phyloP scores from a whole-genome alignment of 2,329 filamentous ascomycete species.

The Passalora sequoiae region DNA sequence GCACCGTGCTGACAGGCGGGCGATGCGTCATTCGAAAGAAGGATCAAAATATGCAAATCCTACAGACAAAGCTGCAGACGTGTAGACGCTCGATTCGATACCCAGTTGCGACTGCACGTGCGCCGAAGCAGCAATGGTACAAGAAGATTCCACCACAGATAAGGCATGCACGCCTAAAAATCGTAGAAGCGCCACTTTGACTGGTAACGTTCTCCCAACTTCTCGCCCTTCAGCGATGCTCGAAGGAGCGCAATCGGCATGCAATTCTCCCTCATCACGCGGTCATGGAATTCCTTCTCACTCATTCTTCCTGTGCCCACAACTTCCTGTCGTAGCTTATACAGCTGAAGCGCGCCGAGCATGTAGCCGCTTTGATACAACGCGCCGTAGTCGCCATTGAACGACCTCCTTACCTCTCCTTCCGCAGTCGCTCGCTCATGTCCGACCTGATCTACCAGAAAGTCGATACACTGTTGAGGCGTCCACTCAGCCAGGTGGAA shows the following conservation, averaged over 20 bases:
- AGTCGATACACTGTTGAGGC: conserved; percentile 52
- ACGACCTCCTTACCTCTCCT: conserved; percentile 54
- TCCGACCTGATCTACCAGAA: conserved; percentile 53
- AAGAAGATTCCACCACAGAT: too few species aligned
- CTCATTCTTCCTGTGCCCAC: conserved; percentile 37
- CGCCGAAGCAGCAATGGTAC: too few species aligned
- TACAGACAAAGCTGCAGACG: too few species aligned
- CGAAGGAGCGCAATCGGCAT: conserved; percentile 54
- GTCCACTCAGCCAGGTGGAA: conserved; percentile 55
- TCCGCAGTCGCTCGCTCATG: conserved; percentile 57
- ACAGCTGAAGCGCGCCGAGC: conserved; percentile 55
- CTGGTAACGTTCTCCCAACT: conserved; percentile 29
- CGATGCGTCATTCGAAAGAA: too few species aligned
- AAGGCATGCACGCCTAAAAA: conserved; percentile 3
- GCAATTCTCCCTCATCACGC: conserved; percentile 46
- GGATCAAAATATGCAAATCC: too few species aligned
- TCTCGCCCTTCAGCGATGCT: conserved; percentile 43
- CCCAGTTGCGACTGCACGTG: too few species aligned
- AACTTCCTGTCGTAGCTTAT: conserved; percentile 47
- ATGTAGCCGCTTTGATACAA: conserved; percentile 58
- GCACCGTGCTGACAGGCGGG: too few species aligned
- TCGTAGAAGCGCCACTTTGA: conserved; percentile 14
- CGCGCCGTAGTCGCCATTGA: conserved; percentile 53
- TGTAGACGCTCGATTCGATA: too few species aligned
- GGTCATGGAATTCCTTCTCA: conserved; percentile 55